Conservation (phyloP, 768 basidiomycete species). For the Amanita pseudoporphyria region DNA sequence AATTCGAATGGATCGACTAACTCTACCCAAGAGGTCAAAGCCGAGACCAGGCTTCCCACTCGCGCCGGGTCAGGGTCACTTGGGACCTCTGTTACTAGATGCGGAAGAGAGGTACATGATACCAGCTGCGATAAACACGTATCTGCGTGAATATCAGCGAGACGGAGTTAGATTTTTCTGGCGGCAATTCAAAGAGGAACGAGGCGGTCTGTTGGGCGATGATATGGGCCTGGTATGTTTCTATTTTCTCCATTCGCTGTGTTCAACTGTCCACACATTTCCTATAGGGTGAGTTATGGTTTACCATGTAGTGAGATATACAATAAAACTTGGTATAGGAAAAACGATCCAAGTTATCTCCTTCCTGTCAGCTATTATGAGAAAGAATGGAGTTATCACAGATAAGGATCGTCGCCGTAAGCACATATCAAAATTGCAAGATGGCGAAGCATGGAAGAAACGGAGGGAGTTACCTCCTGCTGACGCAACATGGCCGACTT, state of each 20-base stretch:
- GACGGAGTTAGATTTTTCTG: conserved; percentile 82
- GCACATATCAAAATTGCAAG: conserved; percentile 60
- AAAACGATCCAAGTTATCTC: conserved; percentile 95
- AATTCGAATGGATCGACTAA: background rate
- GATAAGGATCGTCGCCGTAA: conserved; percentile 62
- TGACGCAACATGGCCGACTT: conserved; percentile 74
- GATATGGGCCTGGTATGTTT: conserved; percentile 79
- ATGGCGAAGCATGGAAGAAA: conserved; percentile 42
- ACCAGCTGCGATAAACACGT: conserved; percentile 69
- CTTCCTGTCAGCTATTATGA: conserved; percentile 88
- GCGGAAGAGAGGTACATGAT: conserved; percentile 35
- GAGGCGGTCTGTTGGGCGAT: conserved; percentile 84
- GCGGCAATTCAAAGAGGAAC: conserved; percentile 50
- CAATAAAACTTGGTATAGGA: conserved; percentile 28
- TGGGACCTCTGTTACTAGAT: conserved; percentile 45
- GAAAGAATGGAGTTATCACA: conserved; percentile 53
- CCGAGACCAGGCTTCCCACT: conserved; percentile 51
- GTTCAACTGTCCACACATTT: background rate
- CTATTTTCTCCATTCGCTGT: background rate
- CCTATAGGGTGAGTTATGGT: conserved; percentile 15
- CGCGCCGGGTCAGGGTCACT: conserved; percentile 27
- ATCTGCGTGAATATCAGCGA: conserved; percentile 85
- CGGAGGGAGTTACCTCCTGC: conserved; percentile 50
- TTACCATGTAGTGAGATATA: background rate
- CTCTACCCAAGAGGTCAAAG: conserved; percentile 22